Percentiles rank a stretch among this genome's conserved stretches.
Evolutionary conservation across 768 basidiomycete genomes (phyloP).

Genomic region (Mycena haematopus): DNA sequence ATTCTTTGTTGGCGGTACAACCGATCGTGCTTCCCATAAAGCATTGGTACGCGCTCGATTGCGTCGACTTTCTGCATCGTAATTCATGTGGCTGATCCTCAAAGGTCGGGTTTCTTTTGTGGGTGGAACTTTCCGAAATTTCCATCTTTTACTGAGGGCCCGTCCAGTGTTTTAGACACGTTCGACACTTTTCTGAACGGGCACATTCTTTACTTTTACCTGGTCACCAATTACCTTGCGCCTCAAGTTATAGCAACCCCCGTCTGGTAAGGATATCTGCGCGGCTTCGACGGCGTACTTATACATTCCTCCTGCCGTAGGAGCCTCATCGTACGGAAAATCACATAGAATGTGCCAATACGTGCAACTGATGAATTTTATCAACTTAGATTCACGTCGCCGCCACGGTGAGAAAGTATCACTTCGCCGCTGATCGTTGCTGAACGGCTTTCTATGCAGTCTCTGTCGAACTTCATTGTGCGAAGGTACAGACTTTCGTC

Average conservation of each 20-base stretch:
- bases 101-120: conserved; percentile 46
- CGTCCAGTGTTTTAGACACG: conserved; percentile 57
- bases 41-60: conserved; percentile 40
- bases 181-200: conserved; percentile 58
- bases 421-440: neutral
- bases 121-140: conserved; percentile 26
- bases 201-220: conserved; percentile 65
- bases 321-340: conserved; percentile 55
- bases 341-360: neutral
- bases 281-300: neutral
- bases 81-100: neutral
- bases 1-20: conserved; percentile 49
- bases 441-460: conserved; percentile 37
- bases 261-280: conserved; percentile 52
- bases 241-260: conserved; percentile 48
- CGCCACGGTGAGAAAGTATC: conserved; percentile 51
- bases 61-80: neutral
- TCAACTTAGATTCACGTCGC: conserved; percentile 55
- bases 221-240: conserved; percentile 61
- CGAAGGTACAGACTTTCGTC: conserved; percentile 38
- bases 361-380: neutral
- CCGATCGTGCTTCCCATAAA: conserved; percentile 44
- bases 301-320: conserved; percentile 34
- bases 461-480: conserved; percentile 56
- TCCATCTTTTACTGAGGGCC: conserved; percentile 20